Base-by-base conservation (phyloP, 495 filamentous ascomycete species). In the Jackrogersella multiformis region DNA sequence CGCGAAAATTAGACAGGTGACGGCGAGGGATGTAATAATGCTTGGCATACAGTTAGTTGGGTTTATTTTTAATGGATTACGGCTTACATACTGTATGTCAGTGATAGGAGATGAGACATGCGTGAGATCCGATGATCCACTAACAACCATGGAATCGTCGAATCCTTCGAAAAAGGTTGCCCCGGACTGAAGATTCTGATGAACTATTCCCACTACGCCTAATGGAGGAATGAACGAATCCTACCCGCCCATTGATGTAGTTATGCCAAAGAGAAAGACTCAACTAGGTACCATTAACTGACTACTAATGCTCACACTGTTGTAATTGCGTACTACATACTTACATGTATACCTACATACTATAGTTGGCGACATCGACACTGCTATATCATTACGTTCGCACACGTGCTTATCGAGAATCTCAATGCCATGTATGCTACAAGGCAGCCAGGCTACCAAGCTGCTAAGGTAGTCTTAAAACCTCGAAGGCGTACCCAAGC, bases 131-230 rank as follows among this genome's bases (percentile, higher is more conserved):
- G 46, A 55, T 26, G 61, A 58, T 65, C 56, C 61, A 52, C 61
- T 26, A 12, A 9, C 32, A 15, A 9, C 36, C 34, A 8, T 30
- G 1, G 38, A 65, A 9, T 28, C 34, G 4, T 30, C 0, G 38
- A 65, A 70, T 70, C 67, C 67, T 70, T 61, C 67, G 23, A 65
- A 54, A 46, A 49, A n/a, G 23, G 39, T 60, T 36, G 51, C 36
- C 28, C 56, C 56, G 38, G 16, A 62, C 35, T 44, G 56, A 52
- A 62, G 35, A 42, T 24, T 23, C 24, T 15, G 20, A 18, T 16
- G n/a, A 38, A 30, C 26, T 30, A 7, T 32, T 32, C 15, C n/a
- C 30, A 38, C 3, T 30, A 53, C 3, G 10, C 18, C 45, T 2
- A 53, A 53, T 53, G 32, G 30, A 53, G 10, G 46, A 42, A 38